phyloP scores from a whole-genome alignment of 129 eudicot species.

The Kitagawia praeruptora region DNA sequence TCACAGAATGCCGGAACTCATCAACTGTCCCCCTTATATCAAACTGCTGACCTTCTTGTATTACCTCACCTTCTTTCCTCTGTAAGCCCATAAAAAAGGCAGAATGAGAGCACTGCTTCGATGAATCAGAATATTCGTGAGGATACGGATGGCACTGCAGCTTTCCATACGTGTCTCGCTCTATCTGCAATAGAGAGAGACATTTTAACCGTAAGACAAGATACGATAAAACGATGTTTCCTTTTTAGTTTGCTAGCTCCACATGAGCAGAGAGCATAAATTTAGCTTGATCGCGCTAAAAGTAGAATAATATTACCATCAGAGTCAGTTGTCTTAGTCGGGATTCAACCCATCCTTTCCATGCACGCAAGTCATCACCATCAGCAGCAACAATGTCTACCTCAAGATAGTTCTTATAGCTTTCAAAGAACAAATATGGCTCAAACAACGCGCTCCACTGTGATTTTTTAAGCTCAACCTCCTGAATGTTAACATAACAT shows the following conservation, averaged over 20 bases:
- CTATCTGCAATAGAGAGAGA: constrained; percentile 6
- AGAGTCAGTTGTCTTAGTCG: constrained; percentile 82
- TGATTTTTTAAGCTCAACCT: constrained; percentile 63
- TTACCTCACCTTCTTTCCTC: constrained; percentile 27
- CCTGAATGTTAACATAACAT: constrained; percentile 34
- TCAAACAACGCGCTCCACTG: constrained; percentile 82
- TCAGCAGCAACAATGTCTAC: constrained; percentile 72
- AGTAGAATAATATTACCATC: constrained; percentile 46
- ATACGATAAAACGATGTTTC: not conserved
- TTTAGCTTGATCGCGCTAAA: not conserved
- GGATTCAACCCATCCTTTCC: constrained; percentile 99
- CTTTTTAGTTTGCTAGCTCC: not conserved
- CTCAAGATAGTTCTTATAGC: constrained; percentile 78
- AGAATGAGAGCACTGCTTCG: constrained; percentile 2
- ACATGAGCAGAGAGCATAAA: not conserved
- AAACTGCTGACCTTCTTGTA: constrained; percentile 88
- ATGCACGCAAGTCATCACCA: constrained; percentile 66
- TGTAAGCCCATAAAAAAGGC: constrained; percentile 18
- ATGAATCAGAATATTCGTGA: constrained; percentile 5
- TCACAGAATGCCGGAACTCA: constrained; percentile 65
- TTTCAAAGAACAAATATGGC: constrained; percentile 68
- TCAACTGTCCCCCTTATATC: constrained; percentile 81
- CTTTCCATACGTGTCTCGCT: constrained; percentile 10
- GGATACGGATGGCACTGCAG: constrained; percentile 26
- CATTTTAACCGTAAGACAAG: not conserved